Evolutionary conservation across 164 flowering plant species (phyloP), one percentile per base, ranked within the genome.

Genomic region (Berberis thunbergii): DNA sequence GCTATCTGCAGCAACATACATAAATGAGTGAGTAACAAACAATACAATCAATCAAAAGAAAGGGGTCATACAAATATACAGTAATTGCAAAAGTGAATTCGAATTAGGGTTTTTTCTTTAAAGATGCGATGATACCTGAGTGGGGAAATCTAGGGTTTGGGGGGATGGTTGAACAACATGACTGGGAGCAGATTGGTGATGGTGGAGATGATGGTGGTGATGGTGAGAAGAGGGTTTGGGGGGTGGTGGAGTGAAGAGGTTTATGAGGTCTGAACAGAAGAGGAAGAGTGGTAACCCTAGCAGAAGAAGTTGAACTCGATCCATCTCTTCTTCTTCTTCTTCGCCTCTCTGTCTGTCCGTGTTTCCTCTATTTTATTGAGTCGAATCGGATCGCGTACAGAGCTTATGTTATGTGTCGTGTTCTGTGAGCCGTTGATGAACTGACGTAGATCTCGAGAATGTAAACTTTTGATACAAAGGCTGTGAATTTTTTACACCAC

Each of bases 251-350:
- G 75, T 62, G 73, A 87, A 87, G 71, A 90, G 81, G 69, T 73
- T 80, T 41, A 87, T 3, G 11, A 87, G 56, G 65, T 90, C 97
- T 40, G 90, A 74, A 65, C 73, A 80, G 73, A 90, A 79, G 59
- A 89, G 86, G 72, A 86, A 82, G 60, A 87, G 72, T 0, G 97
- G 97, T 52, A 89, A 61, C 8, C 89, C 87, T 3, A 90, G 13
- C 59, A 87, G 78, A 39, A 90, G 76, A 50, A 90, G 64, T 70
- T 80, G 86, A 6, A 76, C 72, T 56, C 94, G 83, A 77, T 86
- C 94, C 91, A 87, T 86, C 10, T 48, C 50, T 1, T 1, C 0
- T 48, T 48, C 26, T 26, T 26, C 26, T 26, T 26, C 26, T 26
- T 26, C 26, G 26, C 26, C 26, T 26, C 26, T 26, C 26, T 26